Evolutionary conservation across 805 yeast species (phyloP).

Genomic region (Zygosaccharomyces siamensis): DNA sequence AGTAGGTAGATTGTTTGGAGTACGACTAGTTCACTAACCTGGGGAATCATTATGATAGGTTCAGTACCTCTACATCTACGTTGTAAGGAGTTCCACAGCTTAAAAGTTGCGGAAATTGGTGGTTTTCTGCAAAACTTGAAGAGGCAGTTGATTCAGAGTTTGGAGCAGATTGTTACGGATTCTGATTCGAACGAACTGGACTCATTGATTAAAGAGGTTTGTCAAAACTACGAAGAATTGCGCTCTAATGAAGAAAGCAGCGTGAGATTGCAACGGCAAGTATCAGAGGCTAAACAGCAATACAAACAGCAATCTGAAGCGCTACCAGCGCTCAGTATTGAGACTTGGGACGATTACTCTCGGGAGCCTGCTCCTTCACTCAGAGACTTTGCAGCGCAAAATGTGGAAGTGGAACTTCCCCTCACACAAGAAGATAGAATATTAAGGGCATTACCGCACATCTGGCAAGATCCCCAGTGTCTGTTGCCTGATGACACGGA

Average conservation of each 20-base stretch:
- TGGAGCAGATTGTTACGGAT: conserved; percentile 17
- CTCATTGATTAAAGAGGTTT: conserved; percentile 3
- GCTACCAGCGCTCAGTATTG: conserved; percentile 16
- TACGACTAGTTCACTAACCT: conserved; percentile 30
- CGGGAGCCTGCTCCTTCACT: conserved; percentile 1
- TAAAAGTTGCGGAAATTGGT: conserved; percentile 15
- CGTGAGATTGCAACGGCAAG: background rate
- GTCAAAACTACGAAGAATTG: conserved; percentile 5
- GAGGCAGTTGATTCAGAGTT: conserved; percentile 17
- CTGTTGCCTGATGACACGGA: conserved; percentile 53
- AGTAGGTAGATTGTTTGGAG: conserved; percentile 30
- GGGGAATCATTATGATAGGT: conserved; percentile 16
- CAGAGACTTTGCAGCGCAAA: background rate
- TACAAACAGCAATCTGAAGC: conserved; percentile 15
- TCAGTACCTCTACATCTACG: conserved; percentile 24
- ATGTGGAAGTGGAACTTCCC: background rate
- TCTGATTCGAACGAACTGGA: conserved; percentile 8
- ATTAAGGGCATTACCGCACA: conserved; percentile 42
- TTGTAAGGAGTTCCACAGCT: conserved; percentile 14
- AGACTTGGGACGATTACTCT: conserved; percentile 23
- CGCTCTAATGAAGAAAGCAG: conserved; percentile 5
- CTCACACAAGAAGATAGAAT: conserved; percentile 12
- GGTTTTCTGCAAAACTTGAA: conserved; percentile 12
- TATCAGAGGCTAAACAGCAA: conserved; percentile 14
- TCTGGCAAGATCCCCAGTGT: conserved; percentile 54